Evolutionary conservation across 2,329 filamentous ascomycete genomes (phyloP).

Genomic region (Tolypocladium sp.): DNA sequence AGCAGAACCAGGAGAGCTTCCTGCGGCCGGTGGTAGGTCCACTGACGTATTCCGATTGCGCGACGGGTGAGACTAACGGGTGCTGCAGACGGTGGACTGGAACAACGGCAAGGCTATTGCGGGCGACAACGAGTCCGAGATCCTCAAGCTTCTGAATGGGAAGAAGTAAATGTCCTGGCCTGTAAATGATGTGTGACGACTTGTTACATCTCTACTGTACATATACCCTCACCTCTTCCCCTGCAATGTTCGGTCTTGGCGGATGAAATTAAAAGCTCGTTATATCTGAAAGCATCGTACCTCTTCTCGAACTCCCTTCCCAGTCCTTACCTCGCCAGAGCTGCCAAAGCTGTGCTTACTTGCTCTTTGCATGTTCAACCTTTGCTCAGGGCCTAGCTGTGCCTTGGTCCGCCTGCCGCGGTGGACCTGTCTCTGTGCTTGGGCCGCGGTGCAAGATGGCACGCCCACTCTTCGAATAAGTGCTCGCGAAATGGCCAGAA

Average conservation of each 20-base stretch:
- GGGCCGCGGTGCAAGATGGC: no score
- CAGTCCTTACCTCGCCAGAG: no score
- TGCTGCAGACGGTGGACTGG: conserved; percentile 69
- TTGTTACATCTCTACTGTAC: background rate
- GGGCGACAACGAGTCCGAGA: conserved; percentile 79
- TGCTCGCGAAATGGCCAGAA: background rate
- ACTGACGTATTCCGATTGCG: background rate
- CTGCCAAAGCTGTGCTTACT: background rate
- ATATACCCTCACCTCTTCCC: background rate
- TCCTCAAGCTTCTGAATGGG: conserved; percentile 67
- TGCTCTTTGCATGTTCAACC: background rate
- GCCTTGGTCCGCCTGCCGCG: background rate
- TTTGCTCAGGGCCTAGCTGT: background rate
- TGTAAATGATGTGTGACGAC: background rate
- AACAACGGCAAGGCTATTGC: conserved; percentile 74
- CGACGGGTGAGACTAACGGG: background rate
- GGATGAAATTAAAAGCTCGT: background rate
- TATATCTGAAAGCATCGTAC: no score
- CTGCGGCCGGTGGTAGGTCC: conserved; percentile 64
- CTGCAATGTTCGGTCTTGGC: background rate
- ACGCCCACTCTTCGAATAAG: background rate
- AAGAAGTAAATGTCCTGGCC: conserved; percentile 25
- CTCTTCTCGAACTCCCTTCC: no score
- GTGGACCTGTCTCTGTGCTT: background rate
- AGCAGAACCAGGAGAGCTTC: conserved; percentile 59